Percentiles rank a stretch among this genome's conserved stretches.
Evolutionary conservation across 1,139 yeast genomes (phyloP).

Genomic region (Sugiyamaella sp.): DNA sequence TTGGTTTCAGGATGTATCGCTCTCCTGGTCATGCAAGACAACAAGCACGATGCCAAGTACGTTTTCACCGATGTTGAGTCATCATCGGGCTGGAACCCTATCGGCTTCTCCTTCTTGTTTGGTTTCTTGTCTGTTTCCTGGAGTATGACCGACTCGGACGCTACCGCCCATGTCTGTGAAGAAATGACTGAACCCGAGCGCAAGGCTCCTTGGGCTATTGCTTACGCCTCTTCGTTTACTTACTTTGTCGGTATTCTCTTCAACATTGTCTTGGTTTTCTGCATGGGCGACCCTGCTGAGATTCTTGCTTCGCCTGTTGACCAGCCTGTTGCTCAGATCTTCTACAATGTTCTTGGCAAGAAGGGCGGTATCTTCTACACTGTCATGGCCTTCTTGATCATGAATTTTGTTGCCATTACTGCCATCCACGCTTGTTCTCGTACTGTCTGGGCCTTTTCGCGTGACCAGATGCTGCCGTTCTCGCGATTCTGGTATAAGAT

Average conservation of each 20-base stretch:
- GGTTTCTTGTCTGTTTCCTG: slow-evolving; percentile 69
- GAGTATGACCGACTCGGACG: slow-evolving; percentile 78
- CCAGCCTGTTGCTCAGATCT: slow-evolving; percentile 65
- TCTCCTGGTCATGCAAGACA: slow-evolving; percentile 36
- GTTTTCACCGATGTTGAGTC: slow-evolving; percentile 41
- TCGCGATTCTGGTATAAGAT: slow-evolving; percentile 56
- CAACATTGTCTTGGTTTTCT: slow-evolving; percentile 66
- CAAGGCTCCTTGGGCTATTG: slow-evolving; percentile 68
- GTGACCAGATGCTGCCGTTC: slow-evolving; percentile 69
- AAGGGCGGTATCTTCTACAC: slow-evolving; percentile 59
- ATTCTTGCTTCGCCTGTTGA: slow-evolving; percentile 60
- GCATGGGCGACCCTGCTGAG: slow-evolving; percentile 56
- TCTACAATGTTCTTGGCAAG: slow-evolving; percentile 54
- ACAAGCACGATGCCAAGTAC: slow-evolving; percentile 40
- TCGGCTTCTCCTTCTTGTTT: slow-evolving; percentile 62
- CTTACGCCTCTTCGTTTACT: slow-evolving; percentile 61
- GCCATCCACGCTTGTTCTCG: slow-evolving; percentile 66
- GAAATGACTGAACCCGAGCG: slow-evolving; percentile 67
- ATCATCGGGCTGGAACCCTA: slow-evolving; percentile 48
- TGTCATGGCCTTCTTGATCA: slow-evolving; percentile 55
- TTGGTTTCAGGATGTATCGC: slow-evolving; percentile 45
- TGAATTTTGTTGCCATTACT: slow-evolving; percentile 54
- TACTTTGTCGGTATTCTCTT: slow-evolving; percentile 63
- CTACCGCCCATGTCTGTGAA: slow-evolving; percentile 73
- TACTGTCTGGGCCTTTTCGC: slow-evolving; percentile 66